Evolutionary conservation across 169 alveolate species (phyloP).

Genomic region (Plasmodium inui): DNA sequence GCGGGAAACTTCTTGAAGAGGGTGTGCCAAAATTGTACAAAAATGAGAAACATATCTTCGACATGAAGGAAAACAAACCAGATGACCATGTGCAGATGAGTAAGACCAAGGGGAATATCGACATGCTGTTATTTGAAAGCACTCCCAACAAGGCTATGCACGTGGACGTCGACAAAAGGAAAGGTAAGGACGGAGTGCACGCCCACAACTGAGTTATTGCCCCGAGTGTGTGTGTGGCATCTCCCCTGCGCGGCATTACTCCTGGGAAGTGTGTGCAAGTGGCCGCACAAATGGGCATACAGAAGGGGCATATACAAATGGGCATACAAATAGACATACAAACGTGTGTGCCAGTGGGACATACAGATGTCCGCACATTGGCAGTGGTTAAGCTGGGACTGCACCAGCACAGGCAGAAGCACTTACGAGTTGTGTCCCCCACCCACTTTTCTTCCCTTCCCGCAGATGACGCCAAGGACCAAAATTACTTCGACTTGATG

Average conservation of each 20-base stretch:
- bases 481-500: constrained; percentile 12
- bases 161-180: constrained; percentile 1
- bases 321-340: not conserved
- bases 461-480: constrained; percentile 9
- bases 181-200: constrained; percentile 13
- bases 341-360: not conserved
- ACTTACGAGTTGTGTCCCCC: not conserved
- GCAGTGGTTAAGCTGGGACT: not conserved
- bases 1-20: not conserved
- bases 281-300: not conserved
- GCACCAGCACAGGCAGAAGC: not conserved
- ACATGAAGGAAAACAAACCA: not conserved
- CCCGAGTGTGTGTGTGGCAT: not conserved
- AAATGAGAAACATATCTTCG: constrained; percentile 15
- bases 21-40: not conserved
- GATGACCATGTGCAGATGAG: not conserved
- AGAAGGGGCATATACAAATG: too few species aligned
- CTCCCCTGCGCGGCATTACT: not conserved
- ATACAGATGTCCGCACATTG: not conserved
- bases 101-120: constrained; percentile 51
- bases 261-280: not conserved
- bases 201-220: not conserved
- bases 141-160: constrained; percentile 36
- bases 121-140: constrained; percentile 59
- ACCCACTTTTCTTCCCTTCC: not conserved